These are phyloP conservation scores for Saccharomycopsis capsularis DNA, from an alignment of 805 yeast genomes.

Conservation along the genomic window DNA sequence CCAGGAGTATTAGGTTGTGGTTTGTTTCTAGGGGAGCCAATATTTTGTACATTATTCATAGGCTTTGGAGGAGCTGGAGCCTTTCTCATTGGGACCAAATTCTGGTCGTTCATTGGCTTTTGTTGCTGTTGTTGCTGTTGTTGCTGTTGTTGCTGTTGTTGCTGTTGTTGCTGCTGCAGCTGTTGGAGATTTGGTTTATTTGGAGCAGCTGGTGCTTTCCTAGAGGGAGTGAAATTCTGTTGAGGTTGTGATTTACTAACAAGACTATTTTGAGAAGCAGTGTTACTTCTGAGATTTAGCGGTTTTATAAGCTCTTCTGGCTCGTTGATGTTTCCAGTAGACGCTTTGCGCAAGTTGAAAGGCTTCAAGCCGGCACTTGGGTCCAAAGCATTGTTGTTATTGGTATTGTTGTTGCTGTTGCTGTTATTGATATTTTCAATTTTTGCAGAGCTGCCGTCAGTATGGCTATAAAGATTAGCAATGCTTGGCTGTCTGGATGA, in stretches of 20 bases:
- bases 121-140: too few species aligned
- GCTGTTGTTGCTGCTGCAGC: too few species aligned
- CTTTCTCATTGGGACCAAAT: conserved; percentile 41
- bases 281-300: conserved; percentile 5
- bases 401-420: conserved; percentile 14
- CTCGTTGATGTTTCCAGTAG: conserved; percentile 1
- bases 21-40: conserved; percentile 5
- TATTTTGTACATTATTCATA: neutral
- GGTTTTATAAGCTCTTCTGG: conserved; percentile 18
- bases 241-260: neutral
- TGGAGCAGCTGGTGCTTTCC: conserved; percentile 39
- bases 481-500: conserved; percentile 10
- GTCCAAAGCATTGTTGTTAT: conserved; percentile 27
- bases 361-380: conserved; percentile 19
- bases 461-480: conserved; percentile 14
- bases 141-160: too few species aligned
- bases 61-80: conserved; percentile 50
- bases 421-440: neutral
- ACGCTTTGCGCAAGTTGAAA: conserved; percentile 16
- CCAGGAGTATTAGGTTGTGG: conserved; percentile 12
- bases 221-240: conserved; percentile 31
- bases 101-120: conserved; percentile 1
- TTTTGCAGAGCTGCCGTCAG: conserved; percentile 2
- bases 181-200: conserved; percentile 14
- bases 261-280: neutral